Conservation (phyloP, 1,139 yeast genomes). For the Lodderomyces jiufengensis region DNA sequence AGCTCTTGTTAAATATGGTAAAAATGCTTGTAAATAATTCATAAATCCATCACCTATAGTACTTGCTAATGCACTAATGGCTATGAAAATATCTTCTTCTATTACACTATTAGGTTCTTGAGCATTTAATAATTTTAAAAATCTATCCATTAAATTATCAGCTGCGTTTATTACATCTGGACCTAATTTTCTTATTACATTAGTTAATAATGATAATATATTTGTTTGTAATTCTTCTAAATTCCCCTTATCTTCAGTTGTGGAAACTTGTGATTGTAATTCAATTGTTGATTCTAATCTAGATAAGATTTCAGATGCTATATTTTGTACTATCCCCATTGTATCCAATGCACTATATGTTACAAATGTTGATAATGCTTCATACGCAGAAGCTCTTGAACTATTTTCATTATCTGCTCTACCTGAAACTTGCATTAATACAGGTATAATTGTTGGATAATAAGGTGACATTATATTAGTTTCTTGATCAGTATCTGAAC, state of each 20-base stretch:
- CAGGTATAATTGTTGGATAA: slow-evolving; percentile 66
- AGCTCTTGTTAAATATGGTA: slow-evolving; percentile 78
- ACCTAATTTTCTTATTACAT: slow-evolving; percentile 81
- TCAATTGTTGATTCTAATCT: slow-evolving; percentile 67
- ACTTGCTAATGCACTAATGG: slow-evolving; percentile 84
- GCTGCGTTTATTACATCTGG: slow-evolving; percentile 63
- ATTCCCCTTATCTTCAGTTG: slow-evolving; percentile 68
- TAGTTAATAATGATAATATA: slow-evolving; percentile 80
- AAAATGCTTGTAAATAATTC: slow-evolving; percentile 74
- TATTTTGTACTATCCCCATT: slow-evolving; percentile 60
- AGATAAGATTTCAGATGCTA: slow-evolving; percentile 70
- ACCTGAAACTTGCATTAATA: slow-evolving; percentile 64
- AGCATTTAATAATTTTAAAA: slow-evolving; percentile 61
- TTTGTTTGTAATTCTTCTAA: slow-evolving; percentile 88
- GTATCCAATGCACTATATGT: slow-evolving; percentile 71
- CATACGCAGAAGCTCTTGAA: slow-evolving; percentile 94
- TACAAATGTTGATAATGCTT: slow-evolving; percentile 82
- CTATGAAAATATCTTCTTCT: slow-evolving; percentile 92
- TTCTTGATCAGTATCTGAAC: slow-evolving; percentile 52
- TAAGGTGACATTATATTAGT: slow-evolving; percentile 70
- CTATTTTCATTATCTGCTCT: slow-evolving; percentile 79
- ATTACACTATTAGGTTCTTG: slow-evolving; percentile 72
- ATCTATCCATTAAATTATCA: slow-evolving; percentile 80
- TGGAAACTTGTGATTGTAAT: slow-evolving; percentile 50
- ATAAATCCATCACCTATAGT: slow-evolving; percentile 69